phyloP scores from a whole-genome alignment of 1,284 basidiomycete species.

The Sphagnurus paluster region DNA sequence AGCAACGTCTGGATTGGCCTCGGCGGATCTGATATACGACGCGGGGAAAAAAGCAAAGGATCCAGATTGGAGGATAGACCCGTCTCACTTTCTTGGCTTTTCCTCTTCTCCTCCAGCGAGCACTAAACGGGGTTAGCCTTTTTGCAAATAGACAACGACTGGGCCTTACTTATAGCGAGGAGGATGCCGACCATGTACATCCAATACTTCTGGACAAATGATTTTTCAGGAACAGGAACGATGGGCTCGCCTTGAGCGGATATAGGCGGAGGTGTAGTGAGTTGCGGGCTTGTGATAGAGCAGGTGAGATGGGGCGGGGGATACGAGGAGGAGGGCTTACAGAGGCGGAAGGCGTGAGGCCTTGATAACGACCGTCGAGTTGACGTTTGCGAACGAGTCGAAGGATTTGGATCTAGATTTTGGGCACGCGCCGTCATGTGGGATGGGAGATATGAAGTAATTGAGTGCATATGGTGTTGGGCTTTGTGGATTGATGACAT shows the following conservation, averaged over 20 bases:
- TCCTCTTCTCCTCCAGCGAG: conserved; percentile 28
- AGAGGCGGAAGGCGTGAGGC: conserved; percentile 52
- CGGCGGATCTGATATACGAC: not conserved
- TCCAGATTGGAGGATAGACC: not conserved
- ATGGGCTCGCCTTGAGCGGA: conserved; percentile 66
- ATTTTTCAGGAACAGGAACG: conserved; percentile 65
- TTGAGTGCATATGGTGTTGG: conserved; percentile 61
- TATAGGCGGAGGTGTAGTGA: conserved; percentile 66
- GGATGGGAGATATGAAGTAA: conserved; percentile 66
- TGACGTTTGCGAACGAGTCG: conserved; percentile 36
- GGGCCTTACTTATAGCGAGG: conserved; percentile 55
- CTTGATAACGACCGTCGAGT: conserved; percentile 55
- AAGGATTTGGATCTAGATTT: conserved; percentile 29
- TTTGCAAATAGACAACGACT: not conserved
- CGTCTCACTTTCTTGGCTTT: conserved; percentile 21
- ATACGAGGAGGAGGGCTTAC: conserved; percentile 38
- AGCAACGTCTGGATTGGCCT: not conserved
- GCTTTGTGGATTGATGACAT: conserved; percentile 40
- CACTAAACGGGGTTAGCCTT: not conserved
- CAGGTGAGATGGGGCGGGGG: not conserved
- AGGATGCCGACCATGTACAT: conserved; percentile 70
- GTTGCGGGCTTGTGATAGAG: conserved; percentile 52
- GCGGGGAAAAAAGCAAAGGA: not conserved
- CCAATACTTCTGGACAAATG: conserved; percentile 89
- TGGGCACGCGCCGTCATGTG: conserved; percentile 66